These are phyloP conservation scores for Alternaria tenuissima DNA, from an alignment of 2,329 filamentous ascomycete genomes.

Conservation along the genomic window DNA sequence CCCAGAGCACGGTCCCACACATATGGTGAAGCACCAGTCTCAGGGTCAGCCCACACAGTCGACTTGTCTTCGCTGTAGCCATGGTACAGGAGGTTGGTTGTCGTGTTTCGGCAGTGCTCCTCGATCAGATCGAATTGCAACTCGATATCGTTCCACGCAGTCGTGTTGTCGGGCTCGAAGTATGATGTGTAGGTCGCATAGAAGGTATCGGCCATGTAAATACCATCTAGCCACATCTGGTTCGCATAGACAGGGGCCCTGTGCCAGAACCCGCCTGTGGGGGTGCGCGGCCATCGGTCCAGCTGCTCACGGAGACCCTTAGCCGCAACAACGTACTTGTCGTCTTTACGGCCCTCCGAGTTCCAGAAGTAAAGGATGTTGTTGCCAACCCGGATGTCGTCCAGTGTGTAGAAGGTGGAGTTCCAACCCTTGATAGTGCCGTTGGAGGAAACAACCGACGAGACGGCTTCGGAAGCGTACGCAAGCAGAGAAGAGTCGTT, in stretches of 20 bases:
- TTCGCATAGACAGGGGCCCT: constrained; percentile 57
- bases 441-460: constrained; percentile 57
- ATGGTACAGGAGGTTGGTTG: constrained; percentile 45
- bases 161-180: constrained; percentile 50
- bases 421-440: constrained; percentile 60
- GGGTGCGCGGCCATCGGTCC: constrained; percentile 60
- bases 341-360: constrained; percentile 51
- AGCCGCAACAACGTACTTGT: constrained; percentile 61
- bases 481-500: constrained; percentile 55
- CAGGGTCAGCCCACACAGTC: constrained; percentile 48
- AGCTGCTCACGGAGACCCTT: constrained; percentile 58
- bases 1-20: constrained; percentile 51
- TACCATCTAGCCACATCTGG: constrained; percentile 68
- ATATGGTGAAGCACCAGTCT: constrained; percentile 47
- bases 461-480: constrained; percentile 58
- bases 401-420: constrained; percentile 57
- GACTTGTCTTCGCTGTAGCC: constrained; percentile 48
- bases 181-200: constrained; percentile 51
- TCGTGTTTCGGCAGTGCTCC: constrained; percentile 45
- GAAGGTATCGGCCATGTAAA: constrained; percentile 53
- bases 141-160: constrained; percentile 56
- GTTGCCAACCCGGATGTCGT: constrained; percentile 63
- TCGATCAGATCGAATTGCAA: constrained; percentile 50
- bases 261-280: constrained; percentile 65
- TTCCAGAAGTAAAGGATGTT: constrained; percentile 61